These are phyloP conservation scores for Cryptosporidium felis DNA, from an alignment of 169 alveolate genomes.

Conservation along the genomic window DNA sequence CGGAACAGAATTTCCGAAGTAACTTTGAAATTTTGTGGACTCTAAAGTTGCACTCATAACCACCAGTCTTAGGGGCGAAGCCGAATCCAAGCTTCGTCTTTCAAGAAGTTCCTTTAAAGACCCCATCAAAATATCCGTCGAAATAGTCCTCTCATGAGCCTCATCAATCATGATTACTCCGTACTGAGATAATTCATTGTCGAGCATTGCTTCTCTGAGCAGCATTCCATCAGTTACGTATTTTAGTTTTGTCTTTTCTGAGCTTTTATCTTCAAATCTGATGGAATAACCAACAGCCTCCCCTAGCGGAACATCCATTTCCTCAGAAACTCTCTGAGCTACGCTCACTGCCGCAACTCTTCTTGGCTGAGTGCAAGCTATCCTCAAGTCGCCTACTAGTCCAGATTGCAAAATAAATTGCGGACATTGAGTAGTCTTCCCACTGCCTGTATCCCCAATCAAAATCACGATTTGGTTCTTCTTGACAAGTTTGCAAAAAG, in stretches of 20 bases:
- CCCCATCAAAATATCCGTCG: slow-evolving; percentile 97
- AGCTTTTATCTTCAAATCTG: slow-evolving; percentile 95
- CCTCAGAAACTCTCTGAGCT: slow-evolving; percentile 98
- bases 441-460: slow-evolving; percentile 98
- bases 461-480: slow-evolving; percentile 80
- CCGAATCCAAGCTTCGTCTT: slow-evolving; percentile 82
- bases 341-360: slow-evolving; percentile 99
- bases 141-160: slow-evolving; percentile 98
- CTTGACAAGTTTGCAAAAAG: slow-evolving; percentile 83
- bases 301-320: slow-evolving; percentile 90
- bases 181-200: slow-evolving; percentile 88
- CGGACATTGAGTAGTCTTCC: slow-evolving; percentile 98
- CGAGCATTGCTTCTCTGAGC: slow-evolving; percentile 95
- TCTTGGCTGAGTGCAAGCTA: slow-evolving; percentile 99
- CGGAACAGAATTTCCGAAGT: slow-evolving; percentile 93
- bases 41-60: slow-evolving; percentile 98
- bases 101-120: slow-evolving; percentile 90
- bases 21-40: slow-evolving; percentile 93
- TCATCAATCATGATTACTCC: slow-evolving; percentile 95
- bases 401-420: slow-evolving; percentile 91
- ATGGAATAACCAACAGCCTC: slow-evolving; percentile 96
- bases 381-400: slow-evolving; percentile 81
- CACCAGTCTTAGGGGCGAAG: slow-evolving; percentile 85
- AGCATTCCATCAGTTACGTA: slow-evolving; percentile 99
- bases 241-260: slow-evolving; percentile 88